phyloP scores from a whole-genome alignment of 768 basidiomycete genomes.

The Rhizopogon roseolus region DNA sequence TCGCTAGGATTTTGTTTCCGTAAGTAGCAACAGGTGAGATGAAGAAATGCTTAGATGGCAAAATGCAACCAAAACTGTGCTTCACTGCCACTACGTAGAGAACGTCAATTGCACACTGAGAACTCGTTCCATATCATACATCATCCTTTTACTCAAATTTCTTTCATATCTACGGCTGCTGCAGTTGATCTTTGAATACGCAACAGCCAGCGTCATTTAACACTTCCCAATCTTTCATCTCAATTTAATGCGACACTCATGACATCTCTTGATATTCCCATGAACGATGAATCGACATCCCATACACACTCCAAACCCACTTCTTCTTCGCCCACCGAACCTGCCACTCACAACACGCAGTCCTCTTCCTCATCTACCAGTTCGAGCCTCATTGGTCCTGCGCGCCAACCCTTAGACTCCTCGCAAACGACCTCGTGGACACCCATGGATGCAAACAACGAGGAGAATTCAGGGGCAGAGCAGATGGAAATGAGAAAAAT shows the following conservation, averaged over 20 bases:
- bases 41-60: background rate
- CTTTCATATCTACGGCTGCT: background rate
- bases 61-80: background rate
- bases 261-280: slow-evolving; percentile 22
- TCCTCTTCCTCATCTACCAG: slow-evolving; percentile 6
- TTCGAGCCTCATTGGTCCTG: slow-evolving; percentile 14
- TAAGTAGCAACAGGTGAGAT: background rate
- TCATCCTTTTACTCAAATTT: background rate
- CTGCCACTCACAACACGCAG: background rate
- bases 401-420: slow-evolving; percentile 7
- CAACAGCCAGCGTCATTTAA: background rate
- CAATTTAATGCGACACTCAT: slow-evolving; percentile 16
- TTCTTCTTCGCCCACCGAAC: slow-evolving; percentile 1
- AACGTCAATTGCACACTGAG: background rate
- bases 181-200: background rate
- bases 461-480: background rate
- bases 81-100: too few relatives aligned
- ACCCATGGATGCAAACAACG: slow-evolving; percentile 9
- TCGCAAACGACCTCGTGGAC: slow-evolving; percentile 26
- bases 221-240: background rate
- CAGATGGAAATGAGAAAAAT: slow-evolving; percentile 3
- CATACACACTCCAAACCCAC: background rate
- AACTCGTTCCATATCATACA: background rate
- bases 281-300: slow-evolving; percentile 11
- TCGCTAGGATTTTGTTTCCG: too few relatives aligned